phyloP scores from a whole-genome alignment of 106 monocot genomes.

The Xerophyta viscosa region DNA sequence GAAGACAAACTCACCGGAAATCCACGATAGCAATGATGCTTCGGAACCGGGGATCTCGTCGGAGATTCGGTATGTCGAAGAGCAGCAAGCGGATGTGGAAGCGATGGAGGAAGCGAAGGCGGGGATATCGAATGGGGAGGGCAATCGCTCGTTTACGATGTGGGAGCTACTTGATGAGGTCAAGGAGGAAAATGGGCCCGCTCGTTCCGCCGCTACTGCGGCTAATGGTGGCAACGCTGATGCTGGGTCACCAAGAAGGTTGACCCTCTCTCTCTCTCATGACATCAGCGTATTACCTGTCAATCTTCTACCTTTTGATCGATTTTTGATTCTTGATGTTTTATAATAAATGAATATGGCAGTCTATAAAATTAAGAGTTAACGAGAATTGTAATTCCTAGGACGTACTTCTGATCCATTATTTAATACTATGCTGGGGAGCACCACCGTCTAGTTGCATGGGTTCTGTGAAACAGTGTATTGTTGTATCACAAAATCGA shows the following conservation, averaged over 20 bases:
- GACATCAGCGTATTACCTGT: not conserved
- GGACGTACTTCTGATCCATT: no score
- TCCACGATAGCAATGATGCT: no score
- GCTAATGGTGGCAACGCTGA: constrained; percentile 4
- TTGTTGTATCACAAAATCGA: no score
- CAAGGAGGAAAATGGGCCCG: constrained; percentile 33
- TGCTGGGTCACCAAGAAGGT: constrained; percentile 23
- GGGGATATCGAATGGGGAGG: constrained; percentile 2
- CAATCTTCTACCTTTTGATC: not conserved
- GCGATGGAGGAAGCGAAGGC: not conserved
- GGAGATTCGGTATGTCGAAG: not conserved
- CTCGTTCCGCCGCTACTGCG: constrained; percentile 5
- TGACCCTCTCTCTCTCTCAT: not conserved
- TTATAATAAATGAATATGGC: not conserved
- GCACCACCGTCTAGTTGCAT: no score
- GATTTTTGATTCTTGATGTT: not conserved
- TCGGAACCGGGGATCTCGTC: not conserved
- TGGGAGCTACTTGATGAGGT: constrained; percentile 77
- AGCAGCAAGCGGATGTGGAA: not conserved
- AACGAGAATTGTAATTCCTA: not conserved
- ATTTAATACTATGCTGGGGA: no score
- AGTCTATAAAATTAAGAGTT: not conserved
- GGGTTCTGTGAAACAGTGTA: no score
- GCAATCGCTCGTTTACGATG: constrained; percentile 53
- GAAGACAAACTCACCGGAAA: no score